Evolutionary conservation across 2,329 filamentous ascomycete species (phyloP), one percentile per base, ranked within the genome.

Genomic region (Epichloe sylvatica): DNA sequence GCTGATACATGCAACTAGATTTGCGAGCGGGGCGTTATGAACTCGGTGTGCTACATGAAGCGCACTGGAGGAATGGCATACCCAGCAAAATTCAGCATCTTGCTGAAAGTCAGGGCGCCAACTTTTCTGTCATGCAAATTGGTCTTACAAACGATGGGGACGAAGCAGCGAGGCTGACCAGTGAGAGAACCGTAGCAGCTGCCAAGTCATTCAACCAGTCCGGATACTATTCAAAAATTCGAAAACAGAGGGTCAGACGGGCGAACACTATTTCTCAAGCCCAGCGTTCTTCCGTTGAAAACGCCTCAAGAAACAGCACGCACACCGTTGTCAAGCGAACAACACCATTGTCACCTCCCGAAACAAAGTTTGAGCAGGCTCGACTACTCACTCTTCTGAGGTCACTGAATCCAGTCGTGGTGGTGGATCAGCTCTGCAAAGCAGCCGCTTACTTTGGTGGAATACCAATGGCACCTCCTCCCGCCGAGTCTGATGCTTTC

Each of bases 61-160:
- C 62, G 35, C 62, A 64, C 34, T 59, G 65, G 45, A 63, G 75
- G 50, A 80, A 80, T 53, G 75, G 78, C 1, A 72, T 82, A 2
- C 78, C 80, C 4, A 78, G 73, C 61, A 81, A 80, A 60, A 66
- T 82, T 49, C 78, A 81, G 59, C 76, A 76, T 52, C 76, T 74
- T 55, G 73, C 75, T 19, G 71, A 75, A 54, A 67, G 69, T 25
- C 74, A 72, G 56, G 76, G 75, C 52, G 78, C 78, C 30, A 80
- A 80, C 55, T 83, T 83, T 60, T 69, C 71, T 43, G 76, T 82
- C 39, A 80, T 83, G 72, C 76, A 80, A 50, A 80, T 83, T 68
- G 71, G 74, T 35, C 66, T 77, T 25, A 58, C 66, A 50, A 69
- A 72, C 46, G 67, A 72, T 39, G 68, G 75, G 45, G 70, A 75